Conservation (phyloP, 2,329 filamentous ascomycete genomes). For the Coniochaeta sp. region DNA sequence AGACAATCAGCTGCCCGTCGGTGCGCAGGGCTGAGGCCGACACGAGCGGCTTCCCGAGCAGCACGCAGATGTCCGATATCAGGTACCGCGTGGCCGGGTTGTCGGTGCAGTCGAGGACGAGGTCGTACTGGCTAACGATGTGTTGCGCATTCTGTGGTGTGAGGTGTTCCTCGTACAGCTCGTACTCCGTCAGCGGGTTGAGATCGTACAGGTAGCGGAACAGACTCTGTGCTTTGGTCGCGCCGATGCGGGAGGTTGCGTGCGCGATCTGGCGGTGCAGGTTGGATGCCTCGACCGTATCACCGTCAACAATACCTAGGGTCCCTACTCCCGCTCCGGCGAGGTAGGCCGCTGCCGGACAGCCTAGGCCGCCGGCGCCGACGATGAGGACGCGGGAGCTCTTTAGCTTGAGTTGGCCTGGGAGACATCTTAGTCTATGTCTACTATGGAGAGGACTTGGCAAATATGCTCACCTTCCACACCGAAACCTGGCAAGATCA, state of each 20-base stretch:
- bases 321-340: slow-evolving; percentile 82
- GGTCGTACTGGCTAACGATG: slow-evolving; percentile 65
- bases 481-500: slow-evolving; percentile 80
- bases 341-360: slow-evolving; percentile 87
- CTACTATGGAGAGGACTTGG: neutral
- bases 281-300: slow-evolving; percentile 83
- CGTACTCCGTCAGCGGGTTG: slow-evolving; percentile 64
- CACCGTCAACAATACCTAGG: slow-evolving; percentile 80
- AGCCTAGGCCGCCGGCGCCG: slow-evolving; percentile 84
- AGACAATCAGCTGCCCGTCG: slow-evolving; percentile 81
- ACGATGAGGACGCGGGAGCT: slow-evolving; percentile 69
- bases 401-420: slow-evolving; percentile 71
- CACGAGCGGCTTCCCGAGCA: slow-evolving; percentile 71
- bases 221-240: slow-evolving; percentile 75
- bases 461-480: slow-evolving; percentile 49
- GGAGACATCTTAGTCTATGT: neutral
- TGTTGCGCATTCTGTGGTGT: slow-evolving; percentile 59
- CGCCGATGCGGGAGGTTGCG: slow-evolving; percentile 60
- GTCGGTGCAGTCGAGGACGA: slow-evolving; percentile 93
- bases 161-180: slow-evolving; percentile 57
- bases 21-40: slow-evolving; percentile 85
- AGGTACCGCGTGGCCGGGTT: slow-evolving; percentile 87
- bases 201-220: slow-evolving; percentile 50
- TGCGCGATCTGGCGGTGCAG: slow-evolving; percentile 90
- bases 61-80: slow-evolving; percentile 81